Evolutionary conservation across 2,329 filamentous ascomycete species (phyloP).

Genomic region (Trichoderma koningiopsis): DNA sequence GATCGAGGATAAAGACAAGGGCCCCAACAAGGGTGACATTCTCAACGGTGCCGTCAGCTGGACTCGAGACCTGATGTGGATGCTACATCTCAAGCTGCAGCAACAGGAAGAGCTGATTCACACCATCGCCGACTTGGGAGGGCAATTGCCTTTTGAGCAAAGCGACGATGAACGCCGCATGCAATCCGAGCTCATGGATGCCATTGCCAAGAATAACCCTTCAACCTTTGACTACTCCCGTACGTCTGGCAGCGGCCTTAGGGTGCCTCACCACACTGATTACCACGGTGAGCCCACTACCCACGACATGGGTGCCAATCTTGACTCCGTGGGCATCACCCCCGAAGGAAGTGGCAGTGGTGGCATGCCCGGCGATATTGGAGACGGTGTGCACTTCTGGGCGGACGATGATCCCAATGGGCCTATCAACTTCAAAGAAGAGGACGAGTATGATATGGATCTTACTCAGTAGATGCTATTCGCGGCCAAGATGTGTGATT

Average conservation of each 20-base stretch:
- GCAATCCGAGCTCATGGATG: constrained; percentile 88
- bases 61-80: constrained; percentile 98
- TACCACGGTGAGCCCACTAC: constrained; percentile 76
- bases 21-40: constrained; percentile 98
- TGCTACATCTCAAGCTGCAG: constrained; percentile 84
- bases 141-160: constrained; percentile 75
- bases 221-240: constrained; percentile 83
- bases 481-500: constrained; percentile 17
- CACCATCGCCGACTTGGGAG: constrained; percentile 70
- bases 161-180: constrained; percentile 94
- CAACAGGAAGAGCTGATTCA: constrained; percentile 87
- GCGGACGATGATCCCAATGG: constrained; percentile 69
- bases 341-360: constrained; percentile 44
- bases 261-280: constrained; percentile 92
- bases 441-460: constrained; percentile 92
- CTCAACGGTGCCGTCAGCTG: constrained; percentile 96
- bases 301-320: constrained; percentile 44
- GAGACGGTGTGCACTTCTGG: constrained; percentile 61
- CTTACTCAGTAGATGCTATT: constrained; percentile 44
- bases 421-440: constrained; percentile 81
- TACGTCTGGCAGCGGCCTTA: constrained; percentile 77
- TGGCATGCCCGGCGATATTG: constrained; percentile 49
- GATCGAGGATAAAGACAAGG: constrained; percentile 96
- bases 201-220: constrained; percentile 77
- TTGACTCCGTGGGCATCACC: constrained; percentile 43